These are phyloP conservation scores for Myxozyma lipomycoides DNA, from an alignment of 805 yeast species.

Conservation along the genomic window DNA sequence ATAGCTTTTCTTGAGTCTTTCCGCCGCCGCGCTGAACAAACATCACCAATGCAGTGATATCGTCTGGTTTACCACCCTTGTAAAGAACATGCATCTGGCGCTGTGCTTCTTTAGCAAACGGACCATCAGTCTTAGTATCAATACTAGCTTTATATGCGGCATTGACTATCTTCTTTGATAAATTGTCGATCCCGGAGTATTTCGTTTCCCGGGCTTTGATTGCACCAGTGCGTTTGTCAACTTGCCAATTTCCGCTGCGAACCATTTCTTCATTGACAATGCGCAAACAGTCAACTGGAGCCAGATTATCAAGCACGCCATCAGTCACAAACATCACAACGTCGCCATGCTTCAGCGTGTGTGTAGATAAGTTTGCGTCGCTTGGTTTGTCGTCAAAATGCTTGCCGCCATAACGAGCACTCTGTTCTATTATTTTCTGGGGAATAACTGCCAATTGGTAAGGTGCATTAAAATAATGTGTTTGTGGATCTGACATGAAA, in stretches of 20 bases:
- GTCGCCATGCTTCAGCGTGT: slow-evolving; percentile 67
- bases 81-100: slow-evolving; percentile 63
- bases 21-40: slow-evolving; percentile 44
- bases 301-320: slow-evolving; percentile 86
- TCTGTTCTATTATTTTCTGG: slow-evolving; percentile 37
- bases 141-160: slow-evolving; percentile 66
- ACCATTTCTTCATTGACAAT: slow-evolving; percentile 56
- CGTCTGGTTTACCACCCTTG: slow-evolving; percentile 94
- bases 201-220: slow-evolving; percentile 13
- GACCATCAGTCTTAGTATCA: slow-evolving; percentile 73
- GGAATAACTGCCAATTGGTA: slow-evolving; percentile 87
- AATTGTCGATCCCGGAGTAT: slow-evolving; percentile 41
- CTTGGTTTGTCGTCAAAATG: slow-evolving; percentile 69
- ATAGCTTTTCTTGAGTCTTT: background rate
- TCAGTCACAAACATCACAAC: slow-evolving; percentile 84
- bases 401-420: slow-evolving; percentile 36
- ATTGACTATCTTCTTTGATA: slow-evolving; percentile 56
- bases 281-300: slow-evolving; percentile 64
- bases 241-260: slow-evolving; percentile 35
- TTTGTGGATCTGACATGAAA: slow-evolving; percentile 68
- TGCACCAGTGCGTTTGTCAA: slow-evolving; percentile 20
- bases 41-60: slow-evolving; percentile 77
- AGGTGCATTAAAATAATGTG: slow-evolving; percentile 88
- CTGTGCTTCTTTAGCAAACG: slow-evolving; percentile 75
- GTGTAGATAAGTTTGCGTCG: slow-evolving; percentile 61